Conservation (phyloP, 257 asterid species). For the Rehmannia glutinosa region DNA sequence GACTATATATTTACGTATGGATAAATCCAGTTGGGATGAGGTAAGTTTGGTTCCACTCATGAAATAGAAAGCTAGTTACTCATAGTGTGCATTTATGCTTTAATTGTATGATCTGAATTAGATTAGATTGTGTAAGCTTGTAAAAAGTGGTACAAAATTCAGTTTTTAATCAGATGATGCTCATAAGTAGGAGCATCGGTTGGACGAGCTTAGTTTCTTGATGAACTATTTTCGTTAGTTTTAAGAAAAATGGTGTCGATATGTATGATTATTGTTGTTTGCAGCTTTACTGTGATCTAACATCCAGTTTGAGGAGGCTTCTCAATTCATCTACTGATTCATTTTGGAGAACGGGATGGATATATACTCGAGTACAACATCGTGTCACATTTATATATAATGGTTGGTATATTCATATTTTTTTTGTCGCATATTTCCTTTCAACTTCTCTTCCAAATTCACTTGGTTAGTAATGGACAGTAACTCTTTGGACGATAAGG, state of each 20-base stretch:
- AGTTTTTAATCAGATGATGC: neutral
- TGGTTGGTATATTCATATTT: slow-evolving; percentile 73
- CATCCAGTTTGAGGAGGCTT: slow-evolving; percentile 72
- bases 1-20: slow-evolving; percentile 80
- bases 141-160: too few relatives aligned
- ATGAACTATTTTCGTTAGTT: too few relatives aligned
- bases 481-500: slow-evolving; percentile 4
- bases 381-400: slow-evolving; percentile 63
- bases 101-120: neutral
- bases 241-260: neutral
- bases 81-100: neutral
- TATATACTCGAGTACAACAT: slow-evolving; percentile 67
- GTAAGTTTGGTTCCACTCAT: slow-evolving; percentile 30
- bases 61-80: slow-evolving; percentile 1
- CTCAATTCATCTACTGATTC: slow-evolving; percentile 62
- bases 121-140: neutral
- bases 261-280: slow-evolving; percentile 15
- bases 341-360: slow-evolving; percentile 89
- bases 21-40: slow-evolving; percentile 71
- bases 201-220: too few relatives aligned
- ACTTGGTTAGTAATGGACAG: too few relatives aligned
- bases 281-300: slow-evolving; percentile 69
- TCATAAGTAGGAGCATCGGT: slow-evolving; percentile 4
- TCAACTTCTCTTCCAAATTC: neutral
- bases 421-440: slow-evolving; percentile 9